A percentile compares a stretch with the other conserved stretches of the same genome.
Conservation (phyloP, 306 rosid genomes). For the Cucumis melo region DNA sequence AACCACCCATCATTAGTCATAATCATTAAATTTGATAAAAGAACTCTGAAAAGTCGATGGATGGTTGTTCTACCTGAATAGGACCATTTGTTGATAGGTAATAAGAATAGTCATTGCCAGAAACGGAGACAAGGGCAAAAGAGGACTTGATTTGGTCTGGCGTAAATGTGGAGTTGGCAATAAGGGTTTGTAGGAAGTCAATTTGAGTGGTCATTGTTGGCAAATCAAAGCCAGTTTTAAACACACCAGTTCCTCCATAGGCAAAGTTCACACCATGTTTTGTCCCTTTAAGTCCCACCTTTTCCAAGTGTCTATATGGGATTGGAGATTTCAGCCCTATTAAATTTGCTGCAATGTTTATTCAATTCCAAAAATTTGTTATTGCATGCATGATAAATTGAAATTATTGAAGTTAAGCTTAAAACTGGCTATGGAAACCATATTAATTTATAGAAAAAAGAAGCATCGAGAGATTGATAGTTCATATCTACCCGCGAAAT, state of each 20-base stretch:
- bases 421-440: too few relatives aligned
- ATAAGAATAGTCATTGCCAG: slow-evolving; percentile 60
- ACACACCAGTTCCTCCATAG: slow-evolving; percentile 67
- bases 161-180: slow-evolving; percentile 12
- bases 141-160: slow-evolving; percentile 26
- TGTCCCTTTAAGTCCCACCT: slow-evolving; percentile 9
- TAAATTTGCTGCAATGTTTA: slow-evolving; percentile 13
- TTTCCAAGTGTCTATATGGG: slow-evolving; percentile 34
- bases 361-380: too few relatives aligned
- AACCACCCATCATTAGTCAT: not conserved
- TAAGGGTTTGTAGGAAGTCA: slow-evolving; percentile 25
- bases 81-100: slow-evolving; percentile 28
- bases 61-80: slow-evolving; percentile 11
- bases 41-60: not conserved
- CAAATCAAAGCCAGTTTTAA: slow-evolving; percentile 26
- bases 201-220: slow-evolving; percentile 86
- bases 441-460: too few relatives aligned
- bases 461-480: not conserved
- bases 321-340: slow-evolving; percentile 52
- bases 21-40: not conserved
- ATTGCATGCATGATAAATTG: too few relatives aligned
- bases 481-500: slow-evolving; percentile 14
- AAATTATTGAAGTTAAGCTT: too few relatives aligned
- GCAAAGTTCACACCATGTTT: slow-evolving; percentile 76
- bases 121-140: slow-evolving; percentile 46